Evolutionary conservation across 306 rosid species (phyloP).

Genomic region (Vicia faba): DNA sequence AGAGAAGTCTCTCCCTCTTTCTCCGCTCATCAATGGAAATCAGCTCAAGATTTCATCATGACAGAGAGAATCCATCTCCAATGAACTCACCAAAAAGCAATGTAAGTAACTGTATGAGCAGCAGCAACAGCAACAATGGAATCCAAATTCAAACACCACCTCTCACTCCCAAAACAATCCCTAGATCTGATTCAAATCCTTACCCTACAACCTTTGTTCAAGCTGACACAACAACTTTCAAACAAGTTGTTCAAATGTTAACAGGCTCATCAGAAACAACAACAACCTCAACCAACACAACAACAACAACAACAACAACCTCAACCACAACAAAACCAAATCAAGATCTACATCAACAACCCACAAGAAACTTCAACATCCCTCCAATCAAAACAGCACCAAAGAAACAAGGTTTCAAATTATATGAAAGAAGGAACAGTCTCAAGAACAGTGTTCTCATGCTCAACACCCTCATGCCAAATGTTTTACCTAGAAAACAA

Average conservation of each 20-base stretch:
- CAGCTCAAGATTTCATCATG: conserved; percentile 55
- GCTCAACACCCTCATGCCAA: conserved; percentile 77
- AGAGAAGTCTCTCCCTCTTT: background rate
- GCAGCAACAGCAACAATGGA: conserved; percentile 44
- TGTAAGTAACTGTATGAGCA: conserved; percentile 45
- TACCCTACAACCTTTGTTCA: conserved; percentile 96
- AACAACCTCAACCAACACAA: background rate
- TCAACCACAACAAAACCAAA: conserved; percentile 1
- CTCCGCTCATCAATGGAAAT: conserved; percentile 65
- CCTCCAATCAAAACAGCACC: conserved; percentile 72
- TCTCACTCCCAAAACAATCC: conserved; percentile 64
- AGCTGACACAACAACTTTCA: conserved; percentile 88
- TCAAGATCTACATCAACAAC: conserved; percentile 38
- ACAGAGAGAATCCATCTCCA: conserved; percentile 60
- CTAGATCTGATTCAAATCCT: conserved; percentile 93
- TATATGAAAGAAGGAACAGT: conserved; percentile 77
- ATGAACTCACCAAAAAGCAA: conserved; percentile 69
- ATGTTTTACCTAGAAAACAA: conserved; percentile 58
- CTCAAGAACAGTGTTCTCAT: conserved; percentile 73
- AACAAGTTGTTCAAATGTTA: conserved; percentile 96
- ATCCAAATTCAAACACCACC: conserved; percentile 59
- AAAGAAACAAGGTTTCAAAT: conserved; percentile 82
- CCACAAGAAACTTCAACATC: conserved; percentile 59
- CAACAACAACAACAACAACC: conserved; percentile 17
- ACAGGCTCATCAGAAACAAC: conserved; percentile 82